Conservation (phyloP, 2,329 filamentous ascomycete genomes). For the Myriosclerotinia scirpicola region DNA sequence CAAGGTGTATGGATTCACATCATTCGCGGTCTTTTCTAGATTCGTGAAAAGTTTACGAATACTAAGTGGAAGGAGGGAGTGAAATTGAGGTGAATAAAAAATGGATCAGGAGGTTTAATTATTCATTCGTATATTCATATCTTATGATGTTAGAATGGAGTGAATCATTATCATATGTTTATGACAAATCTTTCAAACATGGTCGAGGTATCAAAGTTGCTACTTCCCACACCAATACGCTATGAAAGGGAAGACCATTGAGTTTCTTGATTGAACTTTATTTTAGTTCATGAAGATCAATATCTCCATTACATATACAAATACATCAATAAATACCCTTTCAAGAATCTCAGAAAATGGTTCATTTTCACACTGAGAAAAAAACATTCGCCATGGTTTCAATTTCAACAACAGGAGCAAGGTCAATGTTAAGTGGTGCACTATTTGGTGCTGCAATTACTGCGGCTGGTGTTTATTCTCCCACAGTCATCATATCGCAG, state of each 20-base stretch:
- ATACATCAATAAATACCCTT: not conserved
- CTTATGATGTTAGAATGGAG: not conserved
- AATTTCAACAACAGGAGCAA: conserved; percentile 15
- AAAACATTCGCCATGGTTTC: conserved; percentile 17
- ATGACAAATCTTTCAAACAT: conserved; percentile 13
- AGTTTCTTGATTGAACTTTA: conserved; percentile 1
- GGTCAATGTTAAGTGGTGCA: conserved; percentile 45
- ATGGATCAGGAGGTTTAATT: not conserved
- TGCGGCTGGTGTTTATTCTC: conserved; percentile 59
- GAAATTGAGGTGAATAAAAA: conserved; percentile 5
- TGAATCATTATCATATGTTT: conserved; percentile 1
- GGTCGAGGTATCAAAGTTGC: conserved; percentile 16
- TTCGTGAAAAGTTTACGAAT: conserved; percentile 15
- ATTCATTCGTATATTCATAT: not conserved
- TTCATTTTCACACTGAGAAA: not conserved
- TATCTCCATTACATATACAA: not conserved
- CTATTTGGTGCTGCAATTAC: conserved; percentile 63
- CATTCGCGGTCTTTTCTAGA: not conserved
- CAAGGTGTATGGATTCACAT: conserved; percentile 9
- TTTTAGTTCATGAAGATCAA: conserved; percentile 10
- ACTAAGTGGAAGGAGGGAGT: conserved; percentile 3
- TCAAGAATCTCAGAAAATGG: not conserved
- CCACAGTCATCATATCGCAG: conserved; percentile 60
- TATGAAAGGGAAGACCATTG: not conserved
- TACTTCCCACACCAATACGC: conserved; percentile 11